These are phyloP conservation scores for Nannochloris sp. DNA, from an alignment of 139 green algal species.

Conservation along the genomic window DNA sequence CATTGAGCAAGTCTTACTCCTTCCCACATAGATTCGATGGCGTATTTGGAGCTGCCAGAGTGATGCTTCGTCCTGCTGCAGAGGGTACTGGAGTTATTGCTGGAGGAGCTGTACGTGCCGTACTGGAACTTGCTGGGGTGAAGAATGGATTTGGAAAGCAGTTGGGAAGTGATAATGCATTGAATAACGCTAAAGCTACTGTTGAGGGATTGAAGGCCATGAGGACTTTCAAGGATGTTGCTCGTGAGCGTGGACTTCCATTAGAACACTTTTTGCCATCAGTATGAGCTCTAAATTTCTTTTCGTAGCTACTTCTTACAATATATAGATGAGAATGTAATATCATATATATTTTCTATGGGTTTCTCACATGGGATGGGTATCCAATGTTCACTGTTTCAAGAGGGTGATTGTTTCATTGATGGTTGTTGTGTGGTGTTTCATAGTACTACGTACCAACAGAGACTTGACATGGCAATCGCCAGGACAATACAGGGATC, in stretches of 20 bases:
- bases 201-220: conserved; percentile 62
- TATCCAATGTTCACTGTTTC: too few relatives aligned
- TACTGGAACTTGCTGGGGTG: conserved; percentile 87
- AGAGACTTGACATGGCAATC: too few relatives aligned
- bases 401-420: too few relatives aligned
- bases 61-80: conserved; percentile 79
- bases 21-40: conserved; percentile 81
- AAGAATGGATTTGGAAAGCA: conserved; percentile 93
- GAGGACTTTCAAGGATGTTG: conserved; percentile 63
- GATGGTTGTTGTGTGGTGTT: too few relatives aligned
- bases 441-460: too few relatives aligned
- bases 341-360: too few relatives aligned
- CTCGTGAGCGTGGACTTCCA: conserved; percentile 49
- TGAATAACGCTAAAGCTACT: conserved; percentile 90
- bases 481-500: too few relatives aligned
- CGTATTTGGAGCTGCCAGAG: conserved; percentile 64
- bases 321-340: too few relatives aligned
- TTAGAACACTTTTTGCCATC: conserved; percentile 49
- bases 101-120: conserved; percentile 70
- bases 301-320: too few relatives aligned
- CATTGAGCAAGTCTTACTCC: conserved; percentile 46
- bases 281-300: neutral
- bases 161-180: conserved; percentile 68
- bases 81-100: conserved; percentile 79
- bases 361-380: too few relatives aligned